Evolutionary conservation across 768 basidiomycete species (phyloP).

Genomic region (Pleurotus sapidus): DNA sequence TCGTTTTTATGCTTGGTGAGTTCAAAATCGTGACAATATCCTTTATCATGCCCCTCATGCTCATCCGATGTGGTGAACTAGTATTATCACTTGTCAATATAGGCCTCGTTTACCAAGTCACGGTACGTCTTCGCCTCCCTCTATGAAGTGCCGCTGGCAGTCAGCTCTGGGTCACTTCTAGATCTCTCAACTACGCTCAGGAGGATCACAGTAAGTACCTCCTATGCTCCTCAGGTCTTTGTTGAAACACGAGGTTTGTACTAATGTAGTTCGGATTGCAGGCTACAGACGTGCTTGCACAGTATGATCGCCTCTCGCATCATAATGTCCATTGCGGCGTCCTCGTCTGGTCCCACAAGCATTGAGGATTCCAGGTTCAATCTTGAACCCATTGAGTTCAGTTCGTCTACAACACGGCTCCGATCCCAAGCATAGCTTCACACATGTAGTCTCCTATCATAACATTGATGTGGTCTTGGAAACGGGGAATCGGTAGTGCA

Average conservation of each 20-base stretch:
- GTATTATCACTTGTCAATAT: constrained; percentile 16
- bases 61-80: background rate
- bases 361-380: background rate
- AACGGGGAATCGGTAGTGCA: no score
- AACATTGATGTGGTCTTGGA: no score
- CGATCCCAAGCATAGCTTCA: no score
- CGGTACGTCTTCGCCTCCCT: constrained; percentile 4
- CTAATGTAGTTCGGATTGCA: background rate
- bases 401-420: no score
- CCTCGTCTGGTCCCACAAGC: background rate
- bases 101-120: constrained; percentile 12
- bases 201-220: constrained; percentile 13
- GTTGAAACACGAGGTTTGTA: background rate
- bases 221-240: background rate
- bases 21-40: background rate
- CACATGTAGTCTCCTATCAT: no score
- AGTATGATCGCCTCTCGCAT: constrained; percentile 17
- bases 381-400: no score
- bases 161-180: background rate
- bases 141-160: background rate
- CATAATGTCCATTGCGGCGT: constrained; percentile 9
- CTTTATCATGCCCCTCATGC: background rate
- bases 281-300: constrained; percentile 17
- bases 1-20: constrained; percentile 13
- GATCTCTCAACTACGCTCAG: constrained; percentile 15